Conservation (phyloP, 331 rosid genomes). For the Ulmus americana region DNA sequence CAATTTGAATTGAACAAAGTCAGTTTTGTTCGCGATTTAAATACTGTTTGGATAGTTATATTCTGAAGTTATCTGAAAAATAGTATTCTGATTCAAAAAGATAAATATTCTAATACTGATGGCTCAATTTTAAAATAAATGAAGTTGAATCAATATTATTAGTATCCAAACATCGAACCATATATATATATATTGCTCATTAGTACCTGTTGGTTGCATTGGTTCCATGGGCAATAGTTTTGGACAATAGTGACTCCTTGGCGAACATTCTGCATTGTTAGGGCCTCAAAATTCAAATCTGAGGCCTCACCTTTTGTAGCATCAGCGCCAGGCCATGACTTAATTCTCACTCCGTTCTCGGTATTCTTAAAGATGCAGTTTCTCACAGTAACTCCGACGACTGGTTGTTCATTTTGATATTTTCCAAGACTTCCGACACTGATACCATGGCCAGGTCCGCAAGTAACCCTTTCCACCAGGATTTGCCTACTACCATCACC, state of each 20-base stretch:
- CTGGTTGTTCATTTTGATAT: constrained; percentile 25
- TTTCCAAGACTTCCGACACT: constrained; percentile 40
- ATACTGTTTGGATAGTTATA: no score
- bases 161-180: no score
- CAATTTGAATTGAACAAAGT: not conserved
- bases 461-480: constrained; percentile 6
- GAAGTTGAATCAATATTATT: no score
- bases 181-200: no score
- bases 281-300: constrained; percentile 26
- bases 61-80: no score
- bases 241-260: constrained; percentile 8
- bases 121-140: no score
- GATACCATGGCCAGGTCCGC: constrained; percentile 44
- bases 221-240: constrained; percentile 8
- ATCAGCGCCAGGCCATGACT: constrained; percentile 29
- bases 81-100: no score
- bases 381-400: constrained; percentile 15
- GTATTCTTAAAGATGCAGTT: constrained; percentile 23
- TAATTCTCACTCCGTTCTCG: constrained; percentile 30
- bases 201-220: not conserved
- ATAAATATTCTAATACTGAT: no score
- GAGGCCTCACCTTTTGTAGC: constrained; percentile 11
- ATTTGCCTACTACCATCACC: constrained; percentile 36
- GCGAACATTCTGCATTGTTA: constrained; percentile 16
- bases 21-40: not conserved